A percentile compares a stretch with the other conserved stretches of the same genome.
These are phyloP conservation scores for Pleurotus djamor DNA, from an alignment of 768 basidiomycete species.

Conservation along the genomic window DNA sequence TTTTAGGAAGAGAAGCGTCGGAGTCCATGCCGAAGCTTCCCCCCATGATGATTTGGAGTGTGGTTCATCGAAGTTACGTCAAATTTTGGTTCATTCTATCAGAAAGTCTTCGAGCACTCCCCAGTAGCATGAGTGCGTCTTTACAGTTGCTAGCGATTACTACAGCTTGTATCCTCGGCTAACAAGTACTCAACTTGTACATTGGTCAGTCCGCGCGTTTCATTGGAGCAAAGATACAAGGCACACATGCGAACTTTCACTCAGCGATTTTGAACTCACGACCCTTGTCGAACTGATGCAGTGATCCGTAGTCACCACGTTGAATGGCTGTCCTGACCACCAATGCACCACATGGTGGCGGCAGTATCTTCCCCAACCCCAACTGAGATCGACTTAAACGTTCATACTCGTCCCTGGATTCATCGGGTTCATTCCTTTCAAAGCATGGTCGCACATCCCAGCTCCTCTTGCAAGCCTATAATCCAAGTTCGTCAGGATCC, in stretches of 20 bases:
- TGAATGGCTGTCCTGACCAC: constrained; percentile 2
- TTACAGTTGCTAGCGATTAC: background rate
- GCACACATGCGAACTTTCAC: background rate
- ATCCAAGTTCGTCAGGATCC: background rate
- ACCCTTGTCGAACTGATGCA: background rate
- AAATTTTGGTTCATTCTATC: background rate
- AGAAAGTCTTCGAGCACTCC: background rate
- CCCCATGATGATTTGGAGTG: background rate
- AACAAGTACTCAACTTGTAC: background rate
- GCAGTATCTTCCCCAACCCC: background rate
- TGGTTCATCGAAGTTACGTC: background rate
- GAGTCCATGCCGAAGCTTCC: background rate
- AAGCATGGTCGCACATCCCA: background rate
- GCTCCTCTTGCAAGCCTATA: background rate
- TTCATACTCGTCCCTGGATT: background rate
- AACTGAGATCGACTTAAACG: background rate
- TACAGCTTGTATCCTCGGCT: background rate
- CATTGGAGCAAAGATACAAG: background rate
- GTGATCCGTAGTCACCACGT: constrained; percentile 1
- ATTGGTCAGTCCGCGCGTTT: background rate
- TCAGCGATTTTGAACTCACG: background rate
- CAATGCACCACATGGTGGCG: constrained; percentile 2
- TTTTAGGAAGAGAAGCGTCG: background rate
- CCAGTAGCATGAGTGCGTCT: background rate
- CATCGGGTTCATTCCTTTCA: background rate